Conservation (phyloP, 306 rosid genomes). For the Casuarina equisetifolia region DNA sequence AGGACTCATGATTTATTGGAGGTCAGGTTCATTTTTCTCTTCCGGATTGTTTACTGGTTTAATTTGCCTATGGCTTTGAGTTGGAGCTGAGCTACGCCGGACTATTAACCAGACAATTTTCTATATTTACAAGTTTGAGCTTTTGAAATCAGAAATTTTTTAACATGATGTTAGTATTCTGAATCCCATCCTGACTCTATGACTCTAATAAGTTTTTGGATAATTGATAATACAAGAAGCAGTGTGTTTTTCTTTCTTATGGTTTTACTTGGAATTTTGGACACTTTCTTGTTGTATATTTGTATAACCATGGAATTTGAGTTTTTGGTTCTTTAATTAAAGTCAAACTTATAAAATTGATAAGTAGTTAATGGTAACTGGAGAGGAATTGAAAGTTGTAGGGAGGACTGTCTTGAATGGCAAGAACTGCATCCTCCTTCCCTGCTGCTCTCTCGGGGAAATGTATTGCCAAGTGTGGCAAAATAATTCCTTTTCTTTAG, state of each 20-base stretch:
- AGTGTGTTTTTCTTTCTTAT: background rate
- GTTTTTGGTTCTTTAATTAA: background rate
- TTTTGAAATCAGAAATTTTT: too few relatives aligned
- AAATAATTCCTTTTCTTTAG: background rate
- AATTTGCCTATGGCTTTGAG: background rate
- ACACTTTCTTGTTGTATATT: background rate
- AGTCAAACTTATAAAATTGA: background rate
- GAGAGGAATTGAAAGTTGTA: background rate
- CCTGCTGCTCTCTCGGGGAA: too few relatives aligned
- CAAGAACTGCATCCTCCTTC: background rate
- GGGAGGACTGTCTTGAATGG: background rate
- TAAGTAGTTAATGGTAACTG: background rate
- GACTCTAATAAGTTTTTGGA: too few relatives aligned
- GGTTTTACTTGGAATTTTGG: background rate
- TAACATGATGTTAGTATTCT: too few relatives aligned
- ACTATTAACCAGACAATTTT: too few relatives aligned
- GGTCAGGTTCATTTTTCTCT: conserved; percentile 43
- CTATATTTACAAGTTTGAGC: too few relatives aligned
- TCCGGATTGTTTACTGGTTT: background rate
- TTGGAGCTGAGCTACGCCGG: background rate
- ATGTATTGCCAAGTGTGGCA: background rate
- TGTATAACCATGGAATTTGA: background rate
- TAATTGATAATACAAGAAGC: too few relatives aligned
- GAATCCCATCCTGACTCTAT: too few relatives aligned
- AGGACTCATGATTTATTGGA: conserved; percentile 89